Conservation (phyloP, 768 basidiomycete genomes). For the Steccherinum ochraceum region DNA sequence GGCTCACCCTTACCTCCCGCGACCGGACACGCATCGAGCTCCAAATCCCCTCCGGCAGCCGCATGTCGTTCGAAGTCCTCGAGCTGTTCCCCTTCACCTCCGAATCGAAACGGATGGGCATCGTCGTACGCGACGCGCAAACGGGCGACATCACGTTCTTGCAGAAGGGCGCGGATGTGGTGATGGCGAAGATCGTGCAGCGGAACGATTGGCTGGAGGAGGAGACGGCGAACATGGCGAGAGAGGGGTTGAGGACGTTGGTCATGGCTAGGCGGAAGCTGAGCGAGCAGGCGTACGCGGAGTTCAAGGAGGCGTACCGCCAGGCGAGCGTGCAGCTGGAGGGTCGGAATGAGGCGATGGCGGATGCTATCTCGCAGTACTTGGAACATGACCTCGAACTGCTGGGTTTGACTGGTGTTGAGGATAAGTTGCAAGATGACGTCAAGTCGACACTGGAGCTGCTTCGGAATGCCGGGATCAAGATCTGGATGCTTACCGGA, state of each 20-base stretch:
- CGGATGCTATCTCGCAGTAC: constrained; percentile 61
- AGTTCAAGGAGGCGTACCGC: constrained; percentile 68
- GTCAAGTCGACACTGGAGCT: constrained; percentile 92
- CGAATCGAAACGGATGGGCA: constrained; percentile 99
- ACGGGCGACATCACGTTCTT: constrained; percentile 81
- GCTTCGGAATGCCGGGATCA: constrained; percentile 91
- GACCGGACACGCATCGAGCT: constrained; percentile 90
- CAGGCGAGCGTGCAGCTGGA: constrained; percentile 77
- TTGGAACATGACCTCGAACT: constrained; percentile 90
- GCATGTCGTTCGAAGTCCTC: constrained; percentile 66
- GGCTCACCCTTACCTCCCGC: constrained; percentile 80
- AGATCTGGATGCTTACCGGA: constrained; percentile 99
- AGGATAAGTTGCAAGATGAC: constrained; percentile 97
- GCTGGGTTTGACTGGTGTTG: constrained; percentile 94
- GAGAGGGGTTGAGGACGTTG: constrained; percentile 91
- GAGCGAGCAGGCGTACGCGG: constrained; percentile 57
- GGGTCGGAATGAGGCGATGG: constrained; percentile 77
- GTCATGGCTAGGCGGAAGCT: constrained; percentile 85
- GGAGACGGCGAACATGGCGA: constrained; percentile 97
- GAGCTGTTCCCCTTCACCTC: constrained; percentile 98
- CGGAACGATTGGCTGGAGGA: constrained; percentile 99
- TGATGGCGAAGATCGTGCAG: constrained; percentile 92
- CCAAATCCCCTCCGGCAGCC: constrained; percentile 58
- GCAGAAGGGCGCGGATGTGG: constrained; percentile 98
- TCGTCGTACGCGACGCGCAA: constrained; percentile 77